Evolutionary conservation across 306 rosid genomes (phyloP), one percentile per base, ranked within the genome.

Genomic region (Vigna unguiculata): DNA sequence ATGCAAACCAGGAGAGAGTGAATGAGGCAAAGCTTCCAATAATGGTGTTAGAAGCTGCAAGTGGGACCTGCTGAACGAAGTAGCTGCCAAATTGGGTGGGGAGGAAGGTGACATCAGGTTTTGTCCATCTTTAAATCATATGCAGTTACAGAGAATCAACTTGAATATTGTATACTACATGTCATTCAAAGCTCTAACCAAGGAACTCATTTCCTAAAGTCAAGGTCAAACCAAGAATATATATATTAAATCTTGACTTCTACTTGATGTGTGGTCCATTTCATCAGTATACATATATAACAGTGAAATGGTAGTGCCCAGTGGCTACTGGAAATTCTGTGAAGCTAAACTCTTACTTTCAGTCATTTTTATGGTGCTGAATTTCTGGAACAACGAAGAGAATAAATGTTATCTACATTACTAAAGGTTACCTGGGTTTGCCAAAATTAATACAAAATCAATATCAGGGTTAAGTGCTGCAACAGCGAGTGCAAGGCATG

Each of bases 391-490:
- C 59, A 59, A 46, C n/a, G 34, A 49, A 72, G 16, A 19, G 49
- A 41, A 17, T 22, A 53, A 71, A 71, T 19, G 38, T 51, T 62
- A 48, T 20, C 40, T 22, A 62, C 53, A 72, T 66, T 59, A 51
- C 38, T 47, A 9, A 20, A 38, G 69, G 38, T 57, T 81, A 88
- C 99, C 97, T 76, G 97, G 89, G 83, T 95, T 95, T 2, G 90
- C 91, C 77, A 95, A 81, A 81, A 95, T 89, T 36, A 95, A 90
- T 36, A 84, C 90, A 77, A 95, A 91, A 86, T 95, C 99, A 32
- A 92, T 84, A 75, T 88, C 82, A 53, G 91, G 89, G 85, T 86
- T 92, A 48, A 75, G 83, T 59, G 97, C 97, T 9, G 93, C 97
- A 78, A 90, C 96, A 24, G 91, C 87, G 10, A 95, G 85, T 9